These are phyloP conservation scores for Geotrichum aggregatum DNA, from an alignment of 1,139 yeast species.

Conservation along the genomic window DNA sequence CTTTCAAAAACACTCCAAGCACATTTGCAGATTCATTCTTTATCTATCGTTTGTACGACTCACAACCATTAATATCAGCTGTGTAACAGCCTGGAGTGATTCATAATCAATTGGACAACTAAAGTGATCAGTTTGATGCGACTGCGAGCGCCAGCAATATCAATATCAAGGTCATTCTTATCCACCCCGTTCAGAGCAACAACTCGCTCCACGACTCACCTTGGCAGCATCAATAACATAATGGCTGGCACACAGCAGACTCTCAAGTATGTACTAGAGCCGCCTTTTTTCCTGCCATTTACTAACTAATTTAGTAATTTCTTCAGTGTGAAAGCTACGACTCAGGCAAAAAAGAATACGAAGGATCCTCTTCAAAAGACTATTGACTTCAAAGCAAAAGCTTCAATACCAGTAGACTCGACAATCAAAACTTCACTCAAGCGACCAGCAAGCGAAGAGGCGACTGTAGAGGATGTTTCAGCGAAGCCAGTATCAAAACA, in stretches of 20 bases:
- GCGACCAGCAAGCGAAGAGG: conserved; percentile 2
- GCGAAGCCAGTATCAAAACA: conserved; percentile 2
- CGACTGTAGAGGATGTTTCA: background rate
- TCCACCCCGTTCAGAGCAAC: too few relatives aligned
- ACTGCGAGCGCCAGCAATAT: too few relatives aligned
- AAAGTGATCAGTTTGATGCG: too few relatives aligned
- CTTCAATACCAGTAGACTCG: background rate
- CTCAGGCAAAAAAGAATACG: background rate
- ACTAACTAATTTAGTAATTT: background rate
- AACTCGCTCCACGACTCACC: too few relatives aligned
- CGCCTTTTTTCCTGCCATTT: background rate
- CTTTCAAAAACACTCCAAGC: too few relatives aligned
- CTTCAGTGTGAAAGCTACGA: conserved; percentile 5
- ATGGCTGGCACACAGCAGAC: conserved; percentile 12
- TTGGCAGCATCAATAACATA: background rate
- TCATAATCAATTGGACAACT: too few relatives aligned
- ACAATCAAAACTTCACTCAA: background rate
- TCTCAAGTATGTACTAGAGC: conserved; percentile 1
- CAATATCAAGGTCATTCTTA: too few relatives aligned
- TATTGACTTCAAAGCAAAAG: background rate
- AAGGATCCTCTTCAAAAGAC: background rate
- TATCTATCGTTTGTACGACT: too few relatives aligned
- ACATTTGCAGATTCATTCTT: too few relatives aligned
- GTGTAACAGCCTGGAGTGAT: too few relatives aligned
- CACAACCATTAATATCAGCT: too few relatives aligned